Evolutionary conservation across 73 alveolate genomes (phyloP).

Genomic region (Blepharisma japonicum): DNA sequence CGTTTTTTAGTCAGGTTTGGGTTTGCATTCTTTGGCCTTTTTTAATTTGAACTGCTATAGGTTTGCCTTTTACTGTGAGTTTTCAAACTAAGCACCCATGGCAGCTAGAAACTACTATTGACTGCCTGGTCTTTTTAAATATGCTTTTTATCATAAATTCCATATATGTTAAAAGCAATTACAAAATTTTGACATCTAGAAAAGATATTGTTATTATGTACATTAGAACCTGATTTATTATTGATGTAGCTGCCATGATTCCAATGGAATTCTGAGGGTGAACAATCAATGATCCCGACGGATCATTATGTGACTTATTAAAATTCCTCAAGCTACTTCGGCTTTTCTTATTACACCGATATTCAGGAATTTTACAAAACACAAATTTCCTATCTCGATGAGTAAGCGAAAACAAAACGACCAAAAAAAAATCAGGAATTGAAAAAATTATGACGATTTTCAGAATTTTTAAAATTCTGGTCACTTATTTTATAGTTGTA

Average conservation of each 20-base stretch:
- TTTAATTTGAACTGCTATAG: no score
- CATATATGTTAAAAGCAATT: no score
- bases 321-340: constrained; percentile 27
- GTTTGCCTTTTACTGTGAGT: no score
- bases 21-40: no score
- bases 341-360: constrained; percentile 20
- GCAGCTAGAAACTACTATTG: no score
- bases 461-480: constrained; percentile 26
- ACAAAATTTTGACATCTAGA: not conserved
- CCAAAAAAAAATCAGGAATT: constrained; percentile 16
- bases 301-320: constrained; percentile 13
- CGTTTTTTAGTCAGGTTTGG: no score
- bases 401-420: not conserved
- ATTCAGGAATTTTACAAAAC: constrained; percentile 17
- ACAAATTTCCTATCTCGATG: not conserved
- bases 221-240: not conserved
- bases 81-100: no score
- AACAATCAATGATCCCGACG: not conserved
- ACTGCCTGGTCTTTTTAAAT: no score
- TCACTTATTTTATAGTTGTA: constrained; percentile 15
- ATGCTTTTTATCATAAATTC: no score
- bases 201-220: constrained; percentile 7
- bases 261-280: not conserved
- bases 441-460: not conserved
- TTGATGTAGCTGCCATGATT: not conserved